A percentile compares a stretch with the other conserved stretches of the same genome.
Conservation (phyloP, 441 rosid species). For the Erysimum cheiri region DNA sequence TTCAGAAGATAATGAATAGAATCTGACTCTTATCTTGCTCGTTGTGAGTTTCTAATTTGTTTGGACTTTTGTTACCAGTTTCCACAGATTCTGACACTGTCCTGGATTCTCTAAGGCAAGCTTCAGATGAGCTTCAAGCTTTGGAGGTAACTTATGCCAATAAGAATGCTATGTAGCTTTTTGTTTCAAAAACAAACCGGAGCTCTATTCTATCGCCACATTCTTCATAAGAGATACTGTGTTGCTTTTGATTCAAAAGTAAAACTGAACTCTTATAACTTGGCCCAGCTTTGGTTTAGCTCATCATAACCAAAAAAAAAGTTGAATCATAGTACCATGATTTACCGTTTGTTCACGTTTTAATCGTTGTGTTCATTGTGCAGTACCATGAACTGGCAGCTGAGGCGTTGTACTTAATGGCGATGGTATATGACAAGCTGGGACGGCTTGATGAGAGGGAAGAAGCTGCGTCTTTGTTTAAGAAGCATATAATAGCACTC, state of each 20-base stretch:
- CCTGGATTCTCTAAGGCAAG: conserved; percentile 82
- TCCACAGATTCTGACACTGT: conserved; percentile 64
- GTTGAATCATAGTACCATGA: conserved; percentile 1
- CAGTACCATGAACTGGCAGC: conserved; percentile 98
- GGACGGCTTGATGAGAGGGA: conserved; percentile 68
- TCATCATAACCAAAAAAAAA: conserved; percentile 4
- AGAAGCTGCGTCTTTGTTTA: conserved; percentile 81
- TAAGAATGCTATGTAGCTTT: conserved; percentile 19
- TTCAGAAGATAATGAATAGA: background rate
- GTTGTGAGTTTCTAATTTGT: conserved; percentile 22
- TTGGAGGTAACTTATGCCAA: conserved; percentile 66
- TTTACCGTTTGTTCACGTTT: background rate
- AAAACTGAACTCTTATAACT: conserved; percentile 3
- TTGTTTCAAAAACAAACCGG: background rate
- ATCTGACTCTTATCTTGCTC: background rate
- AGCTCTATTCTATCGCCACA: conserved; percentile 15
- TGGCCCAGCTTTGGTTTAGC: conserved; percentile 20
- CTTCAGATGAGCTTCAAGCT: conserved; percentile 77
- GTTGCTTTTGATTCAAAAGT: conserved; percentile 7
- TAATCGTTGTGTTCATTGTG: conserved; percentile 22
- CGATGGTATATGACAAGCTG: conserved; percentile 68
- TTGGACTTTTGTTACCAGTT: conserved; percentile 48
- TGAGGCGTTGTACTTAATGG: conserved; percentile 82
- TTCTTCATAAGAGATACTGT: background rate
- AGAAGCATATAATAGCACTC: conserved; percentile 68